These are phyloP conservation scores for Plasmodium blacklocki DNA, from an alignment of 169 alveolate species.

Conservation along the genomic window DNA sequence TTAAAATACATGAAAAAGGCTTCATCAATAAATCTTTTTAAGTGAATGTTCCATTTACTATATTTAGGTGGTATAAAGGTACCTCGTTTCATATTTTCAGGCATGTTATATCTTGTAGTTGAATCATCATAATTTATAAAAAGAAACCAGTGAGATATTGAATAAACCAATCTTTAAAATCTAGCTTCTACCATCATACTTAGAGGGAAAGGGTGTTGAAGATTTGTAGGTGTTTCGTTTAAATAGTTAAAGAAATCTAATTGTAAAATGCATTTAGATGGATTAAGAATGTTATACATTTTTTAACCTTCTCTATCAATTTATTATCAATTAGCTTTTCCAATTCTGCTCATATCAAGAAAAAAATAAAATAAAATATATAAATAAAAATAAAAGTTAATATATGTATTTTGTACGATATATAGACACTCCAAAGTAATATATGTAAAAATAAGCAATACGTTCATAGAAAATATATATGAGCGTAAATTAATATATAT, in stretches of 20 bases:
- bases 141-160: conserved; percentile 16
- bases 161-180: conserved; percentile 37
- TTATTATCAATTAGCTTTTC: conserved; percentile 14
- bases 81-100: conserved; percentile 4
- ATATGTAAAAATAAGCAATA: too few relatives aligned
- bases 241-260: conserved; percentile 51
- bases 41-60: conserved; percentile 33
- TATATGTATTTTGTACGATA: too few relatives aligned
- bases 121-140: conserved; percentile 37
- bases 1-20: conserved; percentile 16
- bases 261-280: conserved; percentile 56
- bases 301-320: conserved; percentile 44
- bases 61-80: conserved; percentile 32
- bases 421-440: too few relatives aligned
- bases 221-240: conserved; percentile 27
- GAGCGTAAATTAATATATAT: too few relatives aligned
- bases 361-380: not conserved
- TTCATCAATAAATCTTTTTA: conserved; percentile 22
- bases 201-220: conserved; percentile 25
- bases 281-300: conserved; percentile 17
- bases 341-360: conserved; percentile 11
- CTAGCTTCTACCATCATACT: conserved; percentile 33
- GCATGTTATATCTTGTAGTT: conserved; percentile 16
- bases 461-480: too few relatives aligned
- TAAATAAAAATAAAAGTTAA: not conserved